Conservation (phyloP, 2,329 filamentous ascomycete genomes). For the Trichoderma sp. region DNA sequence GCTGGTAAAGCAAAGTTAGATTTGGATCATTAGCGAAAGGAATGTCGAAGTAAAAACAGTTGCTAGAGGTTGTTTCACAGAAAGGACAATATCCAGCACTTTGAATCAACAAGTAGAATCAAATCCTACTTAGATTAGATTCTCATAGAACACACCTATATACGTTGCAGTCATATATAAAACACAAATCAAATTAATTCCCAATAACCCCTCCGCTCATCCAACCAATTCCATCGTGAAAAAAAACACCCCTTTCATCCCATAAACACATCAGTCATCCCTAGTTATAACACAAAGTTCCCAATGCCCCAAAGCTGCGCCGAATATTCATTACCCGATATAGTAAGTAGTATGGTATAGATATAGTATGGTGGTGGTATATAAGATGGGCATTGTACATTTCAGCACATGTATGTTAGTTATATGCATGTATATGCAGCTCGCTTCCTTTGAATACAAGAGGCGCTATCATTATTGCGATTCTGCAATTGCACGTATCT, state of each 20-base stretch:
- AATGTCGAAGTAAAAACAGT: background rate
- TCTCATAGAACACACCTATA: background rate
- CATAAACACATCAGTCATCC: background rate
- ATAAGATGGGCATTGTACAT: background rate
- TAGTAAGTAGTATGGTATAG: background rate
- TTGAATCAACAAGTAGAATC: background rate
- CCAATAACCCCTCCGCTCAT: background rate
- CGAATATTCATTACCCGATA: background rate
- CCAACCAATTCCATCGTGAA: background rate
- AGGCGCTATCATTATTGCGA: background rate
- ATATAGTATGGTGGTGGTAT: background rate
- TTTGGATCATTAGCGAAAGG: background rate
- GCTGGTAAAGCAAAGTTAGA: background rate
- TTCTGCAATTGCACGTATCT: background rate
- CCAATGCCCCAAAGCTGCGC: conserved; percentile 1
- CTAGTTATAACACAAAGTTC: background rate
- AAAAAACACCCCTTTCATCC: background rate
- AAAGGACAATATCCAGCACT: background rate
- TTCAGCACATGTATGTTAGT: background rate
- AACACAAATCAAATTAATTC: background rate
- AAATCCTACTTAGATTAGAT: background rate
- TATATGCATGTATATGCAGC: background rate
- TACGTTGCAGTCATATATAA: background rate
- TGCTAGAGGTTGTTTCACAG: background rate
- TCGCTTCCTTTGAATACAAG: background rate